phyloP scores from a whole-genome alignment of 768 basidiomycete species.

The Russula emetica region DNA sequence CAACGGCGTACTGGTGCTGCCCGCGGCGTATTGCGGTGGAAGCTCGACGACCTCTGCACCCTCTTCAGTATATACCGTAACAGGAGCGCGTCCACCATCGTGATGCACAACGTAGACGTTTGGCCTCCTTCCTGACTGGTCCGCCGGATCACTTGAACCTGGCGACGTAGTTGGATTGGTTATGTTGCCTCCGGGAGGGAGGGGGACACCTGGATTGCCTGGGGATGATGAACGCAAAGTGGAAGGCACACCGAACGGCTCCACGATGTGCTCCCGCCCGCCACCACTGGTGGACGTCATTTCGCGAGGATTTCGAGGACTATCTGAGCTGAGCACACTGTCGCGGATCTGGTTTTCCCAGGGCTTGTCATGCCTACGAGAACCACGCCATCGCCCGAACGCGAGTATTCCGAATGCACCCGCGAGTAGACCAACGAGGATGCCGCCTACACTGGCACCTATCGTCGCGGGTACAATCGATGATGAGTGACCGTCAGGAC shows the following conservation, averaged over 20 bases:
- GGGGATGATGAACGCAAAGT: not conserved
- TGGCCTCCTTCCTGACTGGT: conserved; percentile 28
- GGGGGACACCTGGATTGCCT: conserved; percentile 13
- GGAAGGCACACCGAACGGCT: conserved; percentile 25
- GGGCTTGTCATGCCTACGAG: too few species aligned
- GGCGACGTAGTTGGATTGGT: conserved; percentile 3
- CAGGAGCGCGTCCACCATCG: conserved; percentile 52
- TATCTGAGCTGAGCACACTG: not conserved
- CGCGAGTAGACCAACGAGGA: conserved; percentile 28
- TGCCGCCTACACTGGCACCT: conserved; percentile 30
- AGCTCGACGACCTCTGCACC: conserved; percentile 58
- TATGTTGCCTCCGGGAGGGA: not conserved
- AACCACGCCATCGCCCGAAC: not conserved
- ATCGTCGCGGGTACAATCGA: not conserved
- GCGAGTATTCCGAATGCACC: conserved; percentile 27
- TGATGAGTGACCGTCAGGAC: not conserved
- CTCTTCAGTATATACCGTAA: conserved; percentile 52
- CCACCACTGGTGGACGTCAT: not conserved
- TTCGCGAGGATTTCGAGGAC: not conserved
- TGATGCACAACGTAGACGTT: conserved; percentile 58
- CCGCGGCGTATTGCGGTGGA: conserved; percentile 46
- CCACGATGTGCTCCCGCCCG: conserved; percentile 22
- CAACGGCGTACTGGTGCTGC: not conserved
- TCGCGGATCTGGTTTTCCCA: not conserved
- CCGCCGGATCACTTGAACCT: conserved; percentile 9